Percentiles rank a stretch among this genome's conserved stretches.
phyloP scores from a whole-genome alignment of 306 rosid species.

The Cicer yamashitae region DNA sequence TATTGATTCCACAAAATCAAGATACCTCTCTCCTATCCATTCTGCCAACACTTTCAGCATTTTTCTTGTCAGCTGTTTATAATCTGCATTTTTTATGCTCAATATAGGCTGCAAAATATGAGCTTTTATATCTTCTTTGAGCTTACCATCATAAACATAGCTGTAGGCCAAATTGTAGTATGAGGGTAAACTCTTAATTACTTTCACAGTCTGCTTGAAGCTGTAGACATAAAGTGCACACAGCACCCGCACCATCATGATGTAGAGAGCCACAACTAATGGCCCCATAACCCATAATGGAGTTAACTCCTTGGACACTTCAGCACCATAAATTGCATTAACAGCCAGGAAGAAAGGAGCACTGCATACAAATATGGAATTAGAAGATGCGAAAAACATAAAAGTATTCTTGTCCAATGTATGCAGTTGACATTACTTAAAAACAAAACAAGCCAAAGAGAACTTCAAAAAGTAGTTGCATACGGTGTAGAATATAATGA shows the following conservation, averaged over 20 bases:
- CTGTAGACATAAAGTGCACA: constrained; percentile 67
- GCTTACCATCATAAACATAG: constrained; percentile 64
- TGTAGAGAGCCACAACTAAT: constrained; percentile 63
- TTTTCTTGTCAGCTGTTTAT: constrained; percentile 59
- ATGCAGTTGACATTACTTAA: constrained; percentile 10
- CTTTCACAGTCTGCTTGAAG: constrained; percentile 73
- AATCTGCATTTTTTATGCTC: constrained; percentile 62
- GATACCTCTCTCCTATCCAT: constrained; percentile 63
- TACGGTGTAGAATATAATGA: background rate
- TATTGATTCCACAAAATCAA: constrained; percentile 77
- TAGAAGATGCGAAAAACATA: constrained; percentile 32
- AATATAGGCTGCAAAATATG: constrained; percentile 59
- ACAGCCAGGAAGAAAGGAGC: constrained; percentile 74
- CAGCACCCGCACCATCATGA: constrained; percentile 65
- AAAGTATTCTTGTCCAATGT: constrained; percentile 16
- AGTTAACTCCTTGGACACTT: constrained; percentile 80
- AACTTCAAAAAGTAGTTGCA: constrained; percentile 25
- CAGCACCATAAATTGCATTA: constrained; percentile 65
- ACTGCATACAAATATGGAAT: constrained; percentile 63
- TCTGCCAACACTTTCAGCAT: constrained; percentile 65
- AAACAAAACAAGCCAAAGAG: constrained; percentile 12
- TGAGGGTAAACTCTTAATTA: constrained; percentile 63
- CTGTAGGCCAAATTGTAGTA: constrained; percentile 58
- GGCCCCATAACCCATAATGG: constrained; percentile 91
- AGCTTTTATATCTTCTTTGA: constrained; percentile 59